Evolutionary conservation across 2,329 filamentous ascomycete species (phyloP).

Genomic region (Fusarium mangiferae): DNA sequence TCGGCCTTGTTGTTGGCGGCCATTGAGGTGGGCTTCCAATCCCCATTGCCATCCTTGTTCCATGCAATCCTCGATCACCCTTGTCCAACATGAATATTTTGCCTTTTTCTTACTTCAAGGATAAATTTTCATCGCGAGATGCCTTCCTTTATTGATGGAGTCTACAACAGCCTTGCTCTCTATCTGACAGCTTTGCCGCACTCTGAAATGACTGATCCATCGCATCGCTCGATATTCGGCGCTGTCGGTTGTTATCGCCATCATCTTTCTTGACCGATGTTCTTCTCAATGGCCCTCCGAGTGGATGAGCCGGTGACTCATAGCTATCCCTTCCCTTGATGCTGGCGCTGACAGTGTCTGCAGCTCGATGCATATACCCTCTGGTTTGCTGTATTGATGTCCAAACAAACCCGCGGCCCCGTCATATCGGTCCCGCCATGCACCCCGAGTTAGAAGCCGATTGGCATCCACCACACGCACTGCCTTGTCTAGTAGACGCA

Average conservation of each 20-base stretch:
- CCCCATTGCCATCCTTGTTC: constrained; percentile 40
- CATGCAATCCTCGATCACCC: constrained; percentile 34
- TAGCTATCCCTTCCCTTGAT: constrained; percentile 31
- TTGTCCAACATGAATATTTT: constrained; percentile 33
- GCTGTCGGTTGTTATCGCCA: neutral
- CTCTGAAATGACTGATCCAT: constrained; percentile 16
- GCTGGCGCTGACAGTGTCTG: constrained; percentile 35
- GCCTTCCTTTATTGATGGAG: constrained; percentile 11
- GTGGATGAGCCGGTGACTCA: constrained; percentile 43
- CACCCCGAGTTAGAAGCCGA: constrained; percentile 41
- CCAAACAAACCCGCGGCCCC: constrained; percentile 43
- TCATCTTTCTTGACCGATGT: constrained; percentile 5
- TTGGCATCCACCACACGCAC: constrained; percentile 42
- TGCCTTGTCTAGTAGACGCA: constrained; percentile 28
- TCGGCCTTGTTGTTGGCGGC: constrained; percentile 36
- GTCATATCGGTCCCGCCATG: constrained; percentile 44
- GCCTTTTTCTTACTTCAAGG: constrained; percentile 6
- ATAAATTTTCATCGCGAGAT: constrained; percentile 20
- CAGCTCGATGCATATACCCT: constrained; percentile 36
- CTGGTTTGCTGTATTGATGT: constrained; percentile 46
- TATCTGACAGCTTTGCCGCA: constrained; percentile 1
- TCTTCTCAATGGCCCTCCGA: constrained; percentile 9
- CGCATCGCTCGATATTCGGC: constrained; percentile 9
- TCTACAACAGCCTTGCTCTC: constrained; percentile 10
- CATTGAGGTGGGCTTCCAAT: constrained; percentile 32